Percentiles rank a stretch among this genome's conserved stretches.
These are phyloP conservation scores for Fusarium xylarioides DNA, from an alignment of 2,329 filamentous ascomycete species.

Conservation along the genomic window DNA sequence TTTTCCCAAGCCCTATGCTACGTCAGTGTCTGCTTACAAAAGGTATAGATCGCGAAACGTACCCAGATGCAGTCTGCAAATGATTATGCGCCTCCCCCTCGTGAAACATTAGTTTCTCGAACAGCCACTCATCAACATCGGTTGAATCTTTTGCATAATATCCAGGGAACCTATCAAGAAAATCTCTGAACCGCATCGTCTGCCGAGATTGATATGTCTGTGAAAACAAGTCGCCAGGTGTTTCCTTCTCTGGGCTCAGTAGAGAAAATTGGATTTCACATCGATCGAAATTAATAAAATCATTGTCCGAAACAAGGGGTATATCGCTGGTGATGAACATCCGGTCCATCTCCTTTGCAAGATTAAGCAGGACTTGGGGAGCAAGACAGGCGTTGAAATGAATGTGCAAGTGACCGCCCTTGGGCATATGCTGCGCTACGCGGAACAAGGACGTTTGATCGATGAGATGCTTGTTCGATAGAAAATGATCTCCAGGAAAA, in stretches of 20 bases:
- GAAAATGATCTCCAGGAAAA: constrained; percentile 65
- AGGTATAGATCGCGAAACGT: constrained; percentile 33
- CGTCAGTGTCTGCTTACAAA: constrained; percentile 5
- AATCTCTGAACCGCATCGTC: constrained; percentile 56
- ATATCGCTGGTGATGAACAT: constrained; percentile 74
- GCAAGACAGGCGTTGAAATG: constrained; percentile 81
- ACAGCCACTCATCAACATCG: constrained; percentile 62
- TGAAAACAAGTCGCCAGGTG: constrained; percentile 59
- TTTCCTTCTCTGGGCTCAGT: constrained; percentile 47
- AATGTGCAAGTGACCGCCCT: constrained; percentile 77
- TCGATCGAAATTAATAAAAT: constrained; percentile 55
- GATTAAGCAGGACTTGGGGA: constrained; percentile 66
- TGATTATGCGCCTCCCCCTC: constrained; percentile 66
- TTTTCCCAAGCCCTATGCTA: constrained; percentile 63
- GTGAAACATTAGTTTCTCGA: constrained; percentile 68
- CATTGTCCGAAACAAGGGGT: constrained; percentile 54
- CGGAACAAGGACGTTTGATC: constrained; percentile 64
- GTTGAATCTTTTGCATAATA: constrained; percentile 34
- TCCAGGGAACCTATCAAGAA: constrained; percentile 49
- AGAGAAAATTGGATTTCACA: constrained; percentile 73
- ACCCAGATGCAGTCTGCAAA: constrained; percentile 64
- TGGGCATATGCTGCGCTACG: constrained; percentile 69
- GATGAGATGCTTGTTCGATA: constrained; percentile 64
- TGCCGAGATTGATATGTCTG: constrained; percentile 55
- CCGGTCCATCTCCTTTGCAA: constrained; percentile 63